Evolutionary conservation across 345 rosid species (phyloP).

Genomic region (Heritiera littoralis): DNA sequence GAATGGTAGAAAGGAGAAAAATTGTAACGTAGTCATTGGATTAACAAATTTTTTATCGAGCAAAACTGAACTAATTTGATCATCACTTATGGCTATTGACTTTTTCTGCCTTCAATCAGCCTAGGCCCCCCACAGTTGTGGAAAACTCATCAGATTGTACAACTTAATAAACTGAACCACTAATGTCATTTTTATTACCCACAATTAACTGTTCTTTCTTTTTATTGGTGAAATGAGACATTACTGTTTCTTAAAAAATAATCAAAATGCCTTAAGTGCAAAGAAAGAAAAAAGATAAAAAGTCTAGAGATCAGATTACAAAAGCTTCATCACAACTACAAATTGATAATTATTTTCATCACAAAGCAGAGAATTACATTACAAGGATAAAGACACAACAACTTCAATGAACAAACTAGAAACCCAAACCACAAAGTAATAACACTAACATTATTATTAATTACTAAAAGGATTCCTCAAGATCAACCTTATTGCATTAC

Average conservation of each 20-base stretch:
- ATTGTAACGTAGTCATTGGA: too few relatives aligned
- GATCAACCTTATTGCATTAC: background rate
- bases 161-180: background rate
- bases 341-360: background rate
- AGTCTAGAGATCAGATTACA: background rate
- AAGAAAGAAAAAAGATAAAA: background rate
- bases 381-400: background rate
- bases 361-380: background rate
- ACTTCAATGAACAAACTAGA: background rate
- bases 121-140: background rate
- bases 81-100: too few relatives aligned
- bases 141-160: background rate
- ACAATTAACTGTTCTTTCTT: background rate
- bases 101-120: background rate
- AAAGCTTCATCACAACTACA: background rate
- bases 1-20: too few relatives aligned
- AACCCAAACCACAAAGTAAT: background rate
- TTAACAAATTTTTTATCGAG: too few relatives aligned
- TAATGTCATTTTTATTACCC: background rate
- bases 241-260: background rate
- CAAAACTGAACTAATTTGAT: too few relatives aligned
- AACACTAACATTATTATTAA: background rate
- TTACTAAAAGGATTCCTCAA: background rate
- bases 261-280: background rate
- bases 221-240: background rate